Evolutionary conservation across 2,329 filamentous ascomycete species (phyloP), one percentile per base, ranked within the genome.

Genomic region (Colletotrichum scovillei): DNA sequence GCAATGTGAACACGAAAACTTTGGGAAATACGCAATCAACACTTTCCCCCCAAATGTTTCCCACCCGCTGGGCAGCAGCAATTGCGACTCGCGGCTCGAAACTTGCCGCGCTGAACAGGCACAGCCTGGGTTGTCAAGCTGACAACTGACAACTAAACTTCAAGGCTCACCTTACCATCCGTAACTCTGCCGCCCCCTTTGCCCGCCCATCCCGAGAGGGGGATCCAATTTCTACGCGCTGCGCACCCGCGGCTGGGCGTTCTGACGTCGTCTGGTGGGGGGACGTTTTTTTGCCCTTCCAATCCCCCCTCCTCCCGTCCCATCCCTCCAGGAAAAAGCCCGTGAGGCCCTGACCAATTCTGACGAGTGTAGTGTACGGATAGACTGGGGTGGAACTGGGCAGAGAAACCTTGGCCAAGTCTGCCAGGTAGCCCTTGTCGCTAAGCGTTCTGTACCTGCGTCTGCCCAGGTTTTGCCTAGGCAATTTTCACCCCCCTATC

Each of bases 211-310:
- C 22, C 69, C 52, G 57, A 67, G 22, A 59, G 12, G 42, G 42
- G 19, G 19, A 52, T 26, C 32, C 59, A 12, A 49, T 22, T 35
- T 46, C 63, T 35, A 66, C 24, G 26, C 52, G 63, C 49, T 30
- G 56, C 63, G 52, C 63, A 65, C 4, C 28, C 30, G 32, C 49
- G 49, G 46, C 64, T 42, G 32, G 32, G 49, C 49, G 32, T 49
- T 64, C 66, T 73, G 70, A 73, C 70, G 70, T 73, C 67, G 66
- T 65, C 60, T 49, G 26, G 66, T 64, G 65, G 38, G n/a, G 42
- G 60, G 9, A 30, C 58, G 9, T 62, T 7, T 16, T 11, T 60
- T 24, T 16, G 55, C 55, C 55, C 42, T 16, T 24, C 32, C 32
- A 22, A 30, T 32, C 28, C n/a, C 57, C 57, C 56, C 56, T 58